These are phyloP conservation scores for Vigna nakashimae DNA, from an alignment of 306 rosid species.

Conservation along the genomic window DNA sequence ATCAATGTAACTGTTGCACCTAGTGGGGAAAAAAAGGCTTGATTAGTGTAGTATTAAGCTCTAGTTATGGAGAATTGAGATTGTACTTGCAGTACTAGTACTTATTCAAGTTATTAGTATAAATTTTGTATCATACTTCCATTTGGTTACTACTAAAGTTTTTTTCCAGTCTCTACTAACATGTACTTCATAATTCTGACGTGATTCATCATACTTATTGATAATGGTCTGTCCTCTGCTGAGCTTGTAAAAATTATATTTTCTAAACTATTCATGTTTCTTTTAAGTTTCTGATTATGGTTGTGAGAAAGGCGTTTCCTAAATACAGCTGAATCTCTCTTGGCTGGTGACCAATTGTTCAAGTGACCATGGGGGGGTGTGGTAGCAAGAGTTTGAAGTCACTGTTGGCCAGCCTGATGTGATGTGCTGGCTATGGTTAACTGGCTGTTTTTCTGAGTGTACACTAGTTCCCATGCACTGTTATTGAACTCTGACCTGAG, in stretches of 20 bases:
- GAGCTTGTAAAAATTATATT: background rate
- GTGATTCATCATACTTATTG: background rate
- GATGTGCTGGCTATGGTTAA: background rate
- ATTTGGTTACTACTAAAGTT: background rate
- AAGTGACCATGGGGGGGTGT: background rate
- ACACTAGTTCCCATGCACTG: background rate
- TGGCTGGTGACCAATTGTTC: background rate
- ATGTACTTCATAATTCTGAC: background rate
- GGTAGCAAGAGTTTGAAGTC: conserved; percentile 2
- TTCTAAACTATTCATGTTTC: background rate
- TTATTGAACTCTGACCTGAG: background rate
- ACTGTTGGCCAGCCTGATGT: background rate
- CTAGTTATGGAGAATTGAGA: background rate
- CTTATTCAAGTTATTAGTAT: background rate
- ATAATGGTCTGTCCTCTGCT: background rate
- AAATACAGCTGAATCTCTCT: background rate
- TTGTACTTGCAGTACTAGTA: background rate
- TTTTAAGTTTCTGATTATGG: background rate
- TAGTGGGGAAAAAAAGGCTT: background rate
- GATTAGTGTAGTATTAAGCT: background rate
- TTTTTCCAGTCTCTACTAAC: background rate
- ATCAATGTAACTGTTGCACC: background rate
- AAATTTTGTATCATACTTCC: background rate
- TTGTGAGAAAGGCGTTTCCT: background rate
- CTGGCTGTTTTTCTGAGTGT: background rate